phyloP scores from a whole-genome alignment of 257 asterid species.

The Ilex aquifolium region DNA sequence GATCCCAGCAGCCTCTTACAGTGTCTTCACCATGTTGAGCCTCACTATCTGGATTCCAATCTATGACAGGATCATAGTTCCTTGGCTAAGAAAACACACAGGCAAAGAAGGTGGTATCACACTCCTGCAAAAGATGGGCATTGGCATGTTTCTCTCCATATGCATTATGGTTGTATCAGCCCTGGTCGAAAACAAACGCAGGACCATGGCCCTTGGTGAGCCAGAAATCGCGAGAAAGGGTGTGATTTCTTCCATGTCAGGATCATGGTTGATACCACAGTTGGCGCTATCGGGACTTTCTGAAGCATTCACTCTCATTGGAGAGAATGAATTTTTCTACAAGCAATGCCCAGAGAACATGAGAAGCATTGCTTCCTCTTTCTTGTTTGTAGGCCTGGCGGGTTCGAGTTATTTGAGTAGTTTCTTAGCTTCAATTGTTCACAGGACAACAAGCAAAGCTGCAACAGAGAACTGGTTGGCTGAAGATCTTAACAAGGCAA shows the following conservation, averaged over 20 bases:
- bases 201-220: slow-evolving; percentile 10
- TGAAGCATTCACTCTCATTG: slow-evolving; percentile 21
- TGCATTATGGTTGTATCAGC: slow-evolving; percentile 17
- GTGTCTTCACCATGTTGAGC: slow-evolving; percentile 20
- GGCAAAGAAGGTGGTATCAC: slow-evolving; percentile 19
- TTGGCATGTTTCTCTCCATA: slow-evolving; percentile 21
- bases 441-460: slow-evolving; percentile 8
- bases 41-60: slow-evolving; percentile 27
- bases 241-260: slow-evolving; percentile 21
- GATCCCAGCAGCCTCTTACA: slow-evolving; percentile 35
- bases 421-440: slow-evolving; percentile 17
- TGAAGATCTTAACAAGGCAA: slow-evolving; percentile 32
- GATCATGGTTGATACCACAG: slow-evolving; percentile 23
- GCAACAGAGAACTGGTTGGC: slow-evolving; percentile 20
- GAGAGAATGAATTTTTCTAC: slow-evolving; percentile 22
- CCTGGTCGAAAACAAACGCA: slow-evolving; percentile 21
- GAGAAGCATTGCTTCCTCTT: slow-evolving; percentile 25
- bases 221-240: slow-evolving; percentile 14
- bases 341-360: slow-evolving; percentile 30
- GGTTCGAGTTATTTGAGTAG: slow-evolving; percentile 17
- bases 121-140: slow-evolving; percentile 25
- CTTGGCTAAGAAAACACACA: slow-evolving; percentile 14
- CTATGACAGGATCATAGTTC: slow-evolving; percentile 26
- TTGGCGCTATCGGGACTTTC: slow-evolving; percentile 22
- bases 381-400: slow-evolving; percentile 21